Conservation (phyloP, 2,329 filamentous ascomycete species). For the Rhinocladiella similis region DNA sequence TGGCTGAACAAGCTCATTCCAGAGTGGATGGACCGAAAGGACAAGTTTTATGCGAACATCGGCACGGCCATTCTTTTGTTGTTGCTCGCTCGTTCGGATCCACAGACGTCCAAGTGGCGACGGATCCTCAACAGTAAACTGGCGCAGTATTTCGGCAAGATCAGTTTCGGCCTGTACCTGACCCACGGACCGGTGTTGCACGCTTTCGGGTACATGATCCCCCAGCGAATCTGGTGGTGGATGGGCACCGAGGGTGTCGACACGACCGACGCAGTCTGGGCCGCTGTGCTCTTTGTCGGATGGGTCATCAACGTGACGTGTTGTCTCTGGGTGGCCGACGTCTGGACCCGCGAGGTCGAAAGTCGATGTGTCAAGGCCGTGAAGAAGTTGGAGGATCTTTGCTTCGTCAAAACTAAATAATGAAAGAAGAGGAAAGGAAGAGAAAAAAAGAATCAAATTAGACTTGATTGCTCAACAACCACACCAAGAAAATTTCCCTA, state of each 20-base stretch:
- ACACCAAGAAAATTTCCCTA: too few relatives aligned
- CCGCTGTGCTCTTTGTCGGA: conserved; percentile 40
- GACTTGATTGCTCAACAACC: too few relatives aligned
- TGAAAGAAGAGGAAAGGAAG: neutral
- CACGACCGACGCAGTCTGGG: conserved; percentile 37
- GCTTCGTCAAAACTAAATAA: conserved; percentile 22
- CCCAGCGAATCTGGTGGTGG: conserved; percentile 33
- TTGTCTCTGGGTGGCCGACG: conserved; percentile 57
- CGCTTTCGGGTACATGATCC: conserved; percentile 43
- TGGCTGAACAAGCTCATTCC: conserved; percentile 44
- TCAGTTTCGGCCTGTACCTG: conserved; percentile 50
- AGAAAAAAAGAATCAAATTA: too few relatives aligned
- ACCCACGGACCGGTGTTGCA: conserved; percentile 48
- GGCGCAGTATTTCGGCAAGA: conserved; percentile 49
- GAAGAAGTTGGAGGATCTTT: conserved; percentile 26
- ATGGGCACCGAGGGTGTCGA: conserved; percentile 39
- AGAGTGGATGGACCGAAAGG: conserved; percentile 29
- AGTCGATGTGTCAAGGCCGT: conserved; percentile 26
- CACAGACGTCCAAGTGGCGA: conserved; percentile 36
- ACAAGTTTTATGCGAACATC: conserved; percentile 43
- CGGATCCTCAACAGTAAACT: conserved; percentile 42
- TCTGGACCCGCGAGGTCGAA: conserved; percentile 40
- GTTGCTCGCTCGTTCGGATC: conserved; percentile 44
- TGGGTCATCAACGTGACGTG: conserved; percentile 43
- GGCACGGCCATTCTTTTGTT: conserved; percentile 45